These are phyloP conservation scores for Leptoxyphium fumago DNA, from an alignment of 2,329 filamentous ascomycete species.

Conservation along the genomic window DNA sequence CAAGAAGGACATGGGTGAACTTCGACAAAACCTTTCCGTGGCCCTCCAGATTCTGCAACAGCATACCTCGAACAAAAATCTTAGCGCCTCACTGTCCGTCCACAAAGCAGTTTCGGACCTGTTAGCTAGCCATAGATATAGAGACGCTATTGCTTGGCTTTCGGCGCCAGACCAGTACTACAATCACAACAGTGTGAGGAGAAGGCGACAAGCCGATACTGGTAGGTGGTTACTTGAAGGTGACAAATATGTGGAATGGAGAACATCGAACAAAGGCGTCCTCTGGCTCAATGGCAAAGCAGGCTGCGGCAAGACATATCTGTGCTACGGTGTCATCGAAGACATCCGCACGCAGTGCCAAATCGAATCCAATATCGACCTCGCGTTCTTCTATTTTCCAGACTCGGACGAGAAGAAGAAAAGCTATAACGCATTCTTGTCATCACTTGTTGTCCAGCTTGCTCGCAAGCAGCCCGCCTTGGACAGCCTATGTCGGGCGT, in stretches of 20 bases:
- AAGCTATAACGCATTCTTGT: slow-evolving; percentile 34
- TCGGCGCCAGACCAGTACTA: not conserved
- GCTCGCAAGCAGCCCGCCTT: slow-evolving; percentile 23
- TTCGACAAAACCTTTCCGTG: not conserved
- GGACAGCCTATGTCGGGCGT: slow-evolving; percentile 18
- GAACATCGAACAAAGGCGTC: slow-evolving; percentile 17
- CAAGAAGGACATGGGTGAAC: not conserved
- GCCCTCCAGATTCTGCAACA: not conserved
- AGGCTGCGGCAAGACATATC: slow-evolving; percentile 24
- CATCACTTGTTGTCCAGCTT: slow-evolving; percentile 35
- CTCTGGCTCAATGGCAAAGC: slow-evolving; percentile 28
- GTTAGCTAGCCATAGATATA: not conserved
- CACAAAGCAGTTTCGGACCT: no score
- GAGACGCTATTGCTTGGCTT: not conserved
- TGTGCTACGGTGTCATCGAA: slow-evolving; percentile 17
- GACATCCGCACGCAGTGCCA: slow-evolving; percentile 4
- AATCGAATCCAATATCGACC: slow-evolving; percentile 5
- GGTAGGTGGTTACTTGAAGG: slow-evolving; percentile 28
- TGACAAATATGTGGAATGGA: slow-evolving; percentile 25
- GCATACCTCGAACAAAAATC: no score
- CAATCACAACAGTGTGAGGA: not conserved
- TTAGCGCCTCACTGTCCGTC: no score
- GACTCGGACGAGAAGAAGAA: slow-evolving; percentile 30
- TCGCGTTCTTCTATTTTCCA: slow-evolving; percentile 36
- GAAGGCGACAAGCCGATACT: slow-evolving; percentile 12